Evolutionary conservation across 345 rosid species (phyloP), one percentile per base, ranked within the genome.

Genomic region (Viola odorata): DNA sequence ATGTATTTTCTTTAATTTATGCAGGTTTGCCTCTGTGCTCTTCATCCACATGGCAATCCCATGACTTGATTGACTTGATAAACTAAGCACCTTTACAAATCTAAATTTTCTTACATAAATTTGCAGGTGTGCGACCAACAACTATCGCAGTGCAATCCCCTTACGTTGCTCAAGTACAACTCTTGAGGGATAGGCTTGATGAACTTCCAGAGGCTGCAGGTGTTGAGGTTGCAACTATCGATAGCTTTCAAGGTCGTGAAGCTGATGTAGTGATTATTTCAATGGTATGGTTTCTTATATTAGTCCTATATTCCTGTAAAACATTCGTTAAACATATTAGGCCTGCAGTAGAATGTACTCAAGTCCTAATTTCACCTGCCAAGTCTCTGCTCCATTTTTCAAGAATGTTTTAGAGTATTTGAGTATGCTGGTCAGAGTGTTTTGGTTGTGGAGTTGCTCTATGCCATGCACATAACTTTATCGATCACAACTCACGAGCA

Each of bases 221-320:
- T 41, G 84, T 92, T 49, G 96, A 92, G 80, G 96, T 89, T 68
- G 88, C 96, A 69, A 92, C 97, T 47, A 85, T 92, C 12, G 98
- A 92, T 67, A 92, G 96, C 78, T 92, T 89, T 74, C 97, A 92
- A 79, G 98, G 98, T 0, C 84, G 98, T 10, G 97, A 87, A 53
- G 96, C 96, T 71, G 98, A 92, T 82, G 97, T 96, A 50, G 96
- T 87, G 37, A 85, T 92, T 53, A 89, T 92, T 73, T 92, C 96
- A 71, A 92, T 92, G 98, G 98, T 92, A 87, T 58, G 55, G 47
- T 23, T 58, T 52, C 47, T 38, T 23, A 40, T 53, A 36, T 52
- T 41, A 12, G 11, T 57, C 2, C 12, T 48, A 8, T 10, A 37
- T 53, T 54, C 58, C 12, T 3, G 11, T 11, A 8, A 51, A 54